Evolutionary conservation across 2,329 filamentous ascomycete species (phyloP).

Genomic region (Emericellopsis atlantica): DNA sequence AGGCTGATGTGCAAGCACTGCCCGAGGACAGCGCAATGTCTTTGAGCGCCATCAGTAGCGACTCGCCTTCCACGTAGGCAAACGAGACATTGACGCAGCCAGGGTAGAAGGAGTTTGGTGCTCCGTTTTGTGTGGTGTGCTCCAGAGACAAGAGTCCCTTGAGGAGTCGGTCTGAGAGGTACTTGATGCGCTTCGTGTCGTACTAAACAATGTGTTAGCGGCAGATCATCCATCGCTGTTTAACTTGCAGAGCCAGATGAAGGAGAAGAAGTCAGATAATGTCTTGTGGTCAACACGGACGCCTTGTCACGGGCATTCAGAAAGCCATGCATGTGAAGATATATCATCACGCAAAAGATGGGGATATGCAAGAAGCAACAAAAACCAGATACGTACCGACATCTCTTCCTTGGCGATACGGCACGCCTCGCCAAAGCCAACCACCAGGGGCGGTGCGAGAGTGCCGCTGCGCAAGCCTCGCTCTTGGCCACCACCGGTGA

Average conservation of each 20-base stretch:
- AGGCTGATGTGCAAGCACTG: conserved; percentile 93
- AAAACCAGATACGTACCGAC: conserved; percentile 49
- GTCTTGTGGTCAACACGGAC: conserved; percentile 48
- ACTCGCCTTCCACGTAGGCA: conserved; percentile 96
- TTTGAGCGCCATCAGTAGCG: conserved; percentile 93
- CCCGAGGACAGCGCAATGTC: conserved; percentile 95
- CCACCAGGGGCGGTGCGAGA: conserved; percentile 74
- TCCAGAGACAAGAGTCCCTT: conserved; percentile 79
- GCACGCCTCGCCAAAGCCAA: conserved; percentile 93
- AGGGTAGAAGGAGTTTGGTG: conserved; percentile 72
- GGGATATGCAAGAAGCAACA: conserved; percentile 7
- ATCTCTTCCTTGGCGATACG: conserved; percentile 85
- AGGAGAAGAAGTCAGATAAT: conserved; percentile 41
- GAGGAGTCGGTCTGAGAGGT: conserved; percentile 71
- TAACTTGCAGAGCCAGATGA: background rate
- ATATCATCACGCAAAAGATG: conserved; percentile 64
- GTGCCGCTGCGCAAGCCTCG: conserved; percentile 90
- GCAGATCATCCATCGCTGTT: background rate
- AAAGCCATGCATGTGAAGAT: conserved; percentile 80
- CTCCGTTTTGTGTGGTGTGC: conserved; percentile 86
- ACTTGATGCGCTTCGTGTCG: conserved; percentile 72
- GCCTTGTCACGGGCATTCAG: conserved; percentile 60
- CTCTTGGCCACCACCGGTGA: conserved; percentile 93
- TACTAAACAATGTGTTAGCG: conserved; percentile 49
- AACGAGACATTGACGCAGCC: conserved; percentile 98